Evolutionary conservation across 2,329 filamentous ascomycete genomes (phyloP).

Genomic region (Fusarium xyrophilum): DNA sequence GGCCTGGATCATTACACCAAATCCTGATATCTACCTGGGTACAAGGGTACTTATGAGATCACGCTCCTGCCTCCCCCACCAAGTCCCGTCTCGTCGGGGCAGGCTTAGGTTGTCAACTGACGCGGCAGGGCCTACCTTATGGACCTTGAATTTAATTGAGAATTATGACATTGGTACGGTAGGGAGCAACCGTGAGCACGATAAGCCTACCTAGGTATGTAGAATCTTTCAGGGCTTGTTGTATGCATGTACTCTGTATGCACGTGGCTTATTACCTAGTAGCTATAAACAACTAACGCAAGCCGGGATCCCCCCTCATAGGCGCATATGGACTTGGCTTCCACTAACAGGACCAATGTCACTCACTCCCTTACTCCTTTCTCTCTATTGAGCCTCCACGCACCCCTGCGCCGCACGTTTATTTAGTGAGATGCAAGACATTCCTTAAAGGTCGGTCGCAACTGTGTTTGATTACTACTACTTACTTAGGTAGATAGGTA

Average conservation of each 20-base stretch:
- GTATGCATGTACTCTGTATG: background rate
- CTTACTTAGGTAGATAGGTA: background rate
- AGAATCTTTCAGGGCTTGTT: background rate
- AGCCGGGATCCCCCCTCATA: slow-evolving; percentile 1
- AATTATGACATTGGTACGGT: background rate
- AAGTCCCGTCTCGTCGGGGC: background rate
- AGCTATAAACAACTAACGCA: background rate
- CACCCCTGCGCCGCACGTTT: slow-evolving; percentile 7
- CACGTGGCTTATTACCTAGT: background rate
- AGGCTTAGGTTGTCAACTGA: background rate
- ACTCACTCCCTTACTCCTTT: slow-evolving; percentile 21
- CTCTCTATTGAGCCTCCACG: slow-evolving; percentile 12
- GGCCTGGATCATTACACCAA: background rate
- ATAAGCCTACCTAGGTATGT: background rate
- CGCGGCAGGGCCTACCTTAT: too few relatives aligned
- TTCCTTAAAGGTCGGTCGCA: background rate
- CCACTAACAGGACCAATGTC: background rate
- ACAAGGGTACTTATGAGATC: background rate
- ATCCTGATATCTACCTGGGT: background rate
- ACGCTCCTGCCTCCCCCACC: background rate
- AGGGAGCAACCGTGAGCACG: background rate
- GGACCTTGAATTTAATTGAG: too few relatives aligned
- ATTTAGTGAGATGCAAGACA: background rate
- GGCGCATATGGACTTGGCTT: background rate
- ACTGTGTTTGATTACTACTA: background rate